Conservation (phyloP, 2,329 filamentous ascomycete genomes). For the Coleophoma cylindrospora region DNA sequence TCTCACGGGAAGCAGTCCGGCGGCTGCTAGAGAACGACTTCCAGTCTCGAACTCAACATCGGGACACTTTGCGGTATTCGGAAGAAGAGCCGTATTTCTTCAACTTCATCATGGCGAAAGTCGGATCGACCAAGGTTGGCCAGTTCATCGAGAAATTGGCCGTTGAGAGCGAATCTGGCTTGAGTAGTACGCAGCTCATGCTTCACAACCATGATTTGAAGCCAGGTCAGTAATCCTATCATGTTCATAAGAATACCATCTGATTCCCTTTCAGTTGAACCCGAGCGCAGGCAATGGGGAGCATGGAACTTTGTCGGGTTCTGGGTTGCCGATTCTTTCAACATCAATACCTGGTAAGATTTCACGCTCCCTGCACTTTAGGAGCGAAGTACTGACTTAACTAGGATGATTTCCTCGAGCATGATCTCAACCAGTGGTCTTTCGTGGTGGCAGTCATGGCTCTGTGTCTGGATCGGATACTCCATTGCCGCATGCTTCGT, state of each 20-base stretch:
- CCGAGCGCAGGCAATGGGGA: slow-evolving; percentile 75
- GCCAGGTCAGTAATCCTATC: slow-evolving; percentile 33
- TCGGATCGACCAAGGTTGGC: slow-evolving; percentile 18
- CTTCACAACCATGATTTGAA: slow-evolving; percentile 82
- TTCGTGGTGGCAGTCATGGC: slow-evolving; percentile 88
- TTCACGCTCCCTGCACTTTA: not conserved
- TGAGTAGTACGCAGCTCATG: slow-evolving; percentile 77
- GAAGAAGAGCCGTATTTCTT: slow-evolving; percentile 28
- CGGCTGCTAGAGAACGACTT: not conserved
- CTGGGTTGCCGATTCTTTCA: slow-evolving; percentile 81
- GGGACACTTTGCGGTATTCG: not conserved
- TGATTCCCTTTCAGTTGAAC: slow-evolving; percentile 53
- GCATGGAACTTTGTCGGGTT: slow-evolving; percentile 86
- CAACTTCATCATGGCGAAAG: slow-evolving; percentile 33
- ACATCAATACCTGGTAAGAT: slow-evolving; percentile 72
- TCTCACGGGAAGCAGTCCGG: too few relatives aligned
- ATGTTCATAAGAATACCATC: slow-evolving; percentile 5
- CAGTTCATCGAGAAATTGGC: slow-evolving; percentile 52
- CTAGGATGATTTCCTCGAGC: slow-evolving; percentile 76
- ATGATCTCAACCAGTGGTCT: slow-evolving; percentile 65
- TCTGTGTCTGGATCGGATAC: slow-evolving; percentile 87
- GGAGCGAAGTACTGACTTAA: too few relatives aligned
- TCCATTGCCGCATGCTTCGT: slow-evolving; percentile 72
- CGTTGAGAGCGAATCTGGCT: slow-evolving; percentile 69
- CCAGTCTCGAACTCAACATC: not conserved